Evolutionary conservation across 2,329 filamentous ascomycete genomes (phyloP), one percentile per base, ranked within the genome.

Genomic region (Epichloe sylvatica): DNA sequence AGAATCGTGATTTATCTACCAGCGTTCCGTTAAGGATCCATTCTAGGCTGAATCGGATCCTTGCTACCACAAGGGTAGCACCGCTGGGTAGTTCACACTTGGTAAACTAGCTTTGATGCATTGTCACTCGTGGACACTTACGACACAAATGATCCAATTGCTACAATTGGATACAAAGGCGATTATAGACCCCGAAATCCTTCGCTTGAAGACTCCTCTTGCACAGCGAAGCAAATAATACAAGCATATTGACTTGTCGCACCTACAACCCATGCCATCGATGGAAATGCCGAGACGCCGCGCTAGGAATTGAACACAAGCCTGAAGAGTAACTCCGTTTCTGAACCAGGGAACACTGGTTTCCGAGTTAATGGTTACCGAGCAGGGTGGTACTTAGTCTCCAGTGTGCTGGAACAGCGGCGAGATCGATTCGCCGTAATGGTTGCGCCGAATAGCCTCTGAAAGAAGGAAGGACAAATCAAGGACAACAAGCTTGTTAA

Each of bases 361-460:
- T 48, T 51, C 45, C 48, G 38, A 19, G 13, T 21, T 46, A 34
- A 34, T 43, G 19, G 21, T 34, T 19, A 33, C 11, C 4, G n/a
- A 17, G 21, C 5, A 38, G 25, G 36, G 11, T 2, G 19, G 12
- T 21, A 21, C 54, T 66, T 69, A 78, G 64, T 83, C 75, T 53
- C 68, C 67, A 56, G 78, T 77, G 57, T 83, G 80, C 63, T 85
- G 82, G 66, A 86, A 88, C 53, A 86, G 63, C 35, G 72, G 73
- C 54, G 75, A 78, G 61, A 87, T 84, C 55, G 84, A 83, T 71
- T 96, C 91, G 67, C 92, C 92, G 62, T 97, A 92, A 67, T 98
- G 91, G 64, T 97, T 97, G 60, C 92, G 81, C 59, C 92, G 80
- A 58, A 98, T 97, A 46, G 90, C 89, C 68, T 98, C 92, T 5